Base-by-base conservation (phyloP, 176 grass and related monocot species). In the Bolboschoenus planiculmis region DNA sequence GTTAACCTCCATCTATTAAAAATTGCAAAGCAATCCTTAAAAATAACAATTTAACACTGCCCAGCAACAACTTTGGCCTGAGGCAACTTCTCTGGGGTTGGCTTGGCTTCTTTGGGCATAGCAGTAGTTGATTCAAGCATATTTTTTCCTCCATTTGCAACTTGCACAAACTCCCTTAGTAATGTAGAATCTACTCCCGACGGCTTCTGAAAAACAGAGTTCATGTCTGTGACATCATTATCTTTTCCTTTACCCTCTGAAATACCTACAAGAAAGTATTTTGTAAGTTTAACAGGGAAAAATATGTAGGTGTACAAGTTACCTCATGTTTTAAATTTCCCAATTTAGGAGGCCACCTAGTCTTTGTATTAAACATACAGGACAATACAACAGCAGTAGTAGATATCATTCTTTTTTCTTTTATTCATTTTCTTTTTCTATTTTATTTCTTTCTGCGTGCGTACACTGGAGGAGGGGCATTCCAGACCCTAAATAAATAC, bases 131-230 rank as follows among this genome's bases (percentile, higher is more conserved):
- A 4, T 75, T 51, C 71, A 21, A 75, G 26, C 14, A 75, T 50
- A 13, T 16, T 75, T 16, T 31, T 4, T 51, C 31, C 71, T 50
- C 43, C 71, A 31, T 75, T 9, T 48, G 21, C 24, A 48, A 7
- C 13, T 30, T 48, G 42, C 21, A 75, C 50, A 24, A 11, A 50
- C 13, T 75, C 42, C 43, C 42, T 75, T 13, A 7, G 71, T 75
- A 50, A 30, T 75, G 71, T 75, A 75, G 23, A 75, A 75, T 48
- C 36, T 50, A 75, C 71, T 50, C 24, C 71, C 23, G 71, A 29
- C 44, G 3, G 71, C 24, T 75, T 27, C 24, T 75, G 71, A 47
- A 50, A 75, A 31, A 30, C 24, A 50, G 71, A 75, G 14, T 16
- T 50, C 10, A 29, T 5, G 18, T 48, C 50, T 75, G 24, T 31